Evolutionary conservation across 2,329 filamentous ascomycete species (phyloP).

Genomic region (Colletotrichum gigasporum): DNA sequence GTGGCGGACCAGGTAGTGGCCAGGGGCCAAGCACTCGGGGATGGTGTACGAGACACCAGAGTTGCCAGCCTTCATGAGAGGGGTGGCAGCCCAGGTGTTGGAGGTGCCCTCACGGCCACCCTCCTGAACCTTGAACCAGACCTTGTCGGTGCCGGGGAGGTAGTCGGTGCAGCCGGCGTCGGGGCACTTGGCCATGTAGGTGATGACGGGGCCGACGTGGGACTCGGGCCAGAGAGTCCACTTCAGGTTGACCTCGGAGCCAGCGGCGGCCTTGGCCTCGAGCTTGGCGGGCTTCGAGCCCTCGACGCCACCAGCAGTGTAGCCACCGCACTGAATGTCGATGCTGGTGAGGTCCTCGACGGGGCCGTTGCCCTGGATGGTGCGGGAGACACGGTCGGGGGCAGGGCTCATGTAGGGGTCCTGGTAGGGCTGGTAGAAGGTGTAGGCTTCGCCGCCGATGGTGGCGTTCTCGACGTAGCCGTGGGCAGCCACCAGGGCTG

Average conservation of each 20-base stretch:
- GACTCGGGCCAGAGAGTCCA: slow-evolving; percentile 64
- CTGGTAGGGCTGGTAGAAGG: slow-evolving; percentile 47
- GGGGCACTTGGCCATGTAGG: slow-evolving; percentile 69
- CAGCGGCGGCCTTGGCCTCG: slow-evolving; percentile 62
- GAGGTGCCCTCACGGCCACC: slow-evolving; percentile 58
- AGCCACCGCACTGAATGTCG: slow-evolving; percentile 67
- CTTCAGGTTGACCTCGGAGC: slow-evolving; percentile 60
- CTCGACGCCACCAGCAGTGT: slow-evolving; percentile 55
- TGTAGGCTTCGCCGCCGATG: slow-evolving; percentile 48
- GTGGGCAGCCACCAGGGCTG: slow-evolving; percentile 56
- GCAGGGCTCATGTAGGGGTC: slow-evolving; percentile 52
- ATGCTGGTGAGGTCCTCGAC: slow-evolving; percentile 61
- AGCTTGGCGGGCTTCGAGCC: slow-evolving; percentile 63
- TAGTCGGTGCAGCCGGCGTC: slow-evolving; percentile 60
- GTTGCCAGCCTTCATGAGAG: slow-evolving; percentile 55
- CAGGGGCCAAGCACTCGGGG: slow-evolving; percentile 55
- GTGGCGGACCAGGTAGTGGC: slow-evolving; percentile 63
- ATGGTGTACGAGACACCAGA: slow-evolving; percentile 56
- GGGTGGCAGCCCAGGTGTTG: slow-evolving; percentile 56
- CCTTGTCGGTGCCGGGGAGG: slow-evolving; percentile 53
- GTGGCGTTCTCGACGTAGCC: slow-evolving; percentile 57
- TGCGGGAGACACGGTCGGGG: slow-evolving; percentile 63
- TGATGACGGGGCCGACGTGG: slow-evolving; percentile 64
- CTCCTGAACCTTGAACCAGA: slow-evolving; percentile 66
- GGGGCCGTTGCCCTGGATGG: slow-evolving; percentile 66